phyloP scores from a whole-genome alignment of 164 flowering plant species.

The Warburgia ugandensis region DNA sequence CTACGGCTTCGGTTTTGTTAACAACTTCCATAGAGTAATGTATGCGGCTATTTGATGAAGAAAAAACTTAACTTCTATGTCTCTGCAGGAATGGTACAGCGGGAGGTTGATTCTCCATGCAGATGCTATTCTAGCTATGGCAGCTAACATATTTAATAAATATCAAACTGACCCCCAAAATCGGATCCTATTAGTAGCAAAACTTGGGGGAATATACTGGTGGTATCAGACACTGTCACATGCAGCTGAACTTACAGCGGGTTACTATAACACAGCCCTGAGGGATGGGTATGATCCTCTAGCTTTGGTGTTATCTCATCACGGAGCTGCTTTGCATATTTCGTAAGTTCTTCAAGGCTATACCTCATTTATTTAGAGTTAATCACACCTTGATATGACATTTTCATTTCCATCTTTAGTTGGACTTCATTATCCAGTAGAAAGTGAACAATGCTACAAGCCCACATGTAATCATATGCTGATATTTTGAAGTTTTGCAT shows the following conservation, averaged over 20 bases:
- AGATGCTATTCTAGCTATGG: slow-evolving; percentile 45
- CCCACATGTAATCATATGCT: no score
- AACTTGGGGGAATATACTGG: slow-evolving; percentile 88
- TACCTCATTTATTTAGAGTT: background rate
- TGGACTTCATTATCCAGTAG: background rate
- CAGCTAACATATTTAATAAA: slow-evolving; percentile 36
- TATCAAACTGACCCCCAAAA: slow-evolving; percentile 25
- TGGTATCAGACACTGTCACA: slow-evolving; percentile 75
- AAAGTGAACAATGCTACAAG: no score
- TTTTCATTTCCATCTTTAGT: background rate
- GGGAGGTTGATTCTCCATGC: slow-evolving; percentile 49
- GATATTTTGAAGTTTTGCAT: slow-evolving; percentile 5
- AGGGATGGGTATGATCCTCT: slow-evolving; percentile 68
- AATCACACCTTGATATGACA: background rate
- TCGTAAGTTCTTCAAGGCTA: slow-evolving; percentile 29
- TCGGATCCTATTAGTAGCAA: slow-evolving; percentile 45
- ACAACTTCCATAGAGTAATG: no score
- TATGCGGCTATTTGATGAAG: no score
- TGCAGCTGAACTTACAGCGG: slow-evolving; percentile 88
- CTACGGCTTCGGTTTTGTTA: no score
- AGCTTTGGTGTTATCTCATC: slow-evolving; percentile 49
- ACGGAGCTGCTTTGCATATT: slow-evolving; percentile 52
- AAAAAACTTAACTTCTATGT: no score
- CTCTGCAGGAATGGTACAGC: slow-evolving; percentile 60
- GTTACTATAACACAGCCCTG: slow-evolving; percentile 70